phyloP scores from a whole-genome alignment of 2,329 filamentous ascomycete genomes.

The Rutstroemia sp. region DNA sequence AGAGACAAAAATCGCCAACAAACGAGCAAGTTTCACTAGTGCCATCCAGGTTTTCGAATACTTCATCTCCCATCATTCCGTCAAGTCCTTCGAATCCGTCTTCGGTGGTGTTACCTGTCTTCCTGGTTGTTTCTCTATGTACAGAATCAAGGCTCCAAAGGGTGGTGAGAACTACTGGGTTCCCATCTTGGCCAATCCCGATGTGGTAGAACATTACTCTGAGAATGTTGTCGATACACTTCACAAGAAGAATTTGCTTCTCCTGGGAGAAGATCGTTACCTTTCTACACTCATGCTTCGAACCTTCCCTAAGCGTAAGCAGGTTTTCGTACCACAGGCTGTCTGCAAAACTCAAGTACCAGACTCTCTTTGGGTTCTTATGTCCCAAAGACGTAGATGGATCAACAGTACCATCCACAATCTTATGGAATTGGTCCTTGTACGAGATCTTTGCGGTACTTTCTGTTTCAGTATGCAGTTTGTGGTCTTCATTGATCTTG shows the following conservation, averaged over 20 bases:
- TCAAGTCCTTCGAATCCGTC: conserved; percentile 96
- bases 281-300: conserved; percentile 95
- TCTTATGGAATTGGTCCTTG: conserved; percentile 92
- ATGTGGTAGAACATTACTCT: conserved; percentile 98
- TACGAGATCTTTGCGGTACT: conserved; percentile 92
- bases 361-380: conserved; percentile 81
- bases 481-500: conserved; percentile 88
- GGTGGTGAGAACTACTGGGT: conserved; percentile 99
- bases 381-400: conserved; percentile 94
- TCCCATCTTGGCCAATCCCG: conserved; percentile 93
- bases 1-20: conserved; percentile 99
- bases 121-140: conserved; percentile 99
- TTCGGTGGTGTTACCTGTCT: conserved; percentile 99
- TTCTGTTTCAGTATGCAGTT: conserved; percentile 99
- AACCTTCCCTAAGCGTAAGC: conserved; percentile 98
- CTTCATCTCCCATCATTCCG: conserved; percentile 95
- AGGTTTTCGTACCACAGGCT: conserved; percentile 96
- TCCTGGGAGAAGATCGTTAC: conserved; percentile 91
- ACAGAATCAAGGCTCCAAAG: conserved; percentile 98
- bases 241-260: conserved; percentile 92
- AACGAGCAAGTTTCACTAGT: conserved; percentile 86
- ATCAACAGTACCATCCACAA: conserved; percentile 99
- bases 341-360: conserved; percentile 98
- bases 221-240: conserved; percentile 98
- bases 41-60: conserved; percentile 99